A percentile compares a stretch with the other conserved stretches of the same genome.
phyloP scores from a whole-genome alignment of 2,329 filamentous ascomycete species.

The Nigrograna mackinnonii region DNA sequence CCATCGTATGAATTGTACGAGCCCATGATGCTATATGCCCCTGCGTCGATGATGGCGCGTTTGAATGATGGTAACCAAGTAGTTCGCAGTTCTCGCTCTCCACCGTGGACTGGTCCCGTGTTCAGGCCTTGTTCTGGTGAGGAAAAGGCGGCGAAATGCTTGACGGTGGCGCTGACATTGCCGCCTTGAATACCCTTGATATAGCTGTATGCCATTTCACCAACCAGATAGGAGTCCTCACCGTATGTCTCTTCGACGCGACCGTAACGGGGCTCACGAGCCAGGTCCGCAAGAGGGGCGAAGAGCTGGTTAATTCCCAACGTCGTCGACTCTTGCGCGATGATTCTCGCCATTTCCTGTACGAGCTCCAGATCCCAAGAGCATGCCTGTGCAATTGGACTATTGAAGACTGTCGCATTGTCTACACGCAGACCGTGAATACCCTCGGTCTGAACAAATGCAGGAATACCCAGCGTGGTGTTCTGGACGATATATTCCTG shows the following conservation, averaged over 20 bases:
- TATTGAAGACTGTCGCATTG: slow-evolving; percentile 80
- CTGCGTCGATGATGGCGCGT: slow-evolving; percentile 70
- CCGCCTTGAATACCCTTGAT: slow-evolving; percentile 65
- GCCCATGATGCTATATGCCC: slow-evolving; percentile 72
- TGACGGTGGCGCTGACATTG: slow-evolving; percentile 72
- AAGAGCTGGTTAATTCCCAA: slow-evolving; percentile 76
- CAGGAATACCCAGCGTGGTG: slow-evolving; percentile 69
- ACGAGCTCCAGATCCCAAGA: slow-evolving; percentile 70
- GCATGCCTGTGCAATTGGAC: slow-evolving; percentile 72
- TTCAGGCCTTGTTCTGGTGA: slow-evolving; percentile 74
- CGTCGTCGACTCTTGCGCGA: slow-evolving; percentile 67
- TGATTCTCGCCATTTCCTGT: slow-evolving; percentile 67
- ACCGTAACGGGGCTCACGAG: slow-evolving; percentile 71
- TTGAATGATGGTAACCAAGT: slow-evolving; percentile 65
- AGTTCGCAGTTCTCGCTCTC: slow-evolving; percentile 58
- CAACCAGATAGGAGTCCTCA: slow-evolving; percentile 70
- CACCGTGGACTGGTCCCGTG: slow-evolving; percentile 62
- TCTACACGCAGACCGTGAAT: slow-evolving; percentile 73
- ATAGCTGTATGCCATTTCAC: slow-evolving; percentile 67
- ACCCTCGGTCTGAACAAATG: slow-evolving; percentile 73
- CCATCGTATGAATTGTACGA: slow-evolving; percentile 78
- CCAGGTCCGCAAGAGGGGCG: slow-evolving; percentile 71
- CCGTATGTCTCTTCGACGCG: slow-evolving; percentile 75
- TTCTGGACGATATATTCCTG: slow-evolving; percentile 72
- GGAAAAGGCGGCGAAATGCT: slow-evolving; percentile 74